phyloP scores from a whole-genome alignment of 805 yeast species.

The Torulaspora gathmanii region DNA sequence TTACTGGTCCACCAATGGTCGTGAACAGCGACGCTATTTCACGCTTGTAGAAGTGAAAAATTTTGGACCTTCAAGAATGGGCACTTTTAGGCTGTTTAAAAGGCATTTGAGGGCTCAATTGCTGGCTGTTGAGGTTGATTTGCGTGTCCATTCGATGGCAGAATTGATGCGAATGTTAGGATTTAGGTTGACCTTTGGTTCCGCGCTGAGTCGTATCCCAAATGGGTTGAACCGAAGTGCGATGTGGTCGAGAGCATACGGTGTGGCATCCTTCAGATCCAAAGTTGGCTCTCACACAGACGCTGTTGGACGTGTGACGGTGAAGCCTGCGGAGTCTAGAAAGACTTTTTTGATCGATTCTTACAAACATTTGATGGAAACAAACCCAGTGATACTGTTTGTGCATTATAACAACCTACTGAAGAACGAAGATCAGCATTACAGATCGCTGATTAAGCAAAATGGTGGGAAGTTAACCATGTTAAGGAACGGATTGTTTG shows the following conservation, averaged over 20 bases:
- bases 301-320: conserved; percentile 39
- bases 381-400: conserved; percentile 65
- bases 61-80: neutral
- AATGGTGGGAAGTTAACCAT: conserved; percentile 69
- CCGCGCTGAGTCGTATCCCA: neutral
- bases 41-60: conserved; percentile 1
- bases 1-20: neutral
- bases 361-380: conserved; percentile 66
- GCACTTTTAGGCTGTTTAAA: neutral
- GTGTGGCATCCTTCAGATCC: conserved; percentile 3
- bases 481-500: conserved; percentile 64
- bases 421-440: conserved; percentile 59
- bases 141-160: neutral
- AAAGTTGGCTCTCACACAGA: conserved; percentile 1
- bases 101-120: neutral
- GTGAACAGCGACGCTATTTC: conserved; percentile 2
- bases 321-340: conserved; percentile 65
- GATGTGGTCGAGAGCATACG: conserved; percentile 4
- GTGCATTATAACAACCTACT: conserved; percentile 80
- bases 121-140: neutral
- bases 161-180: conserved; percentile 1
- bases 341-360: conserved; percentile 82
- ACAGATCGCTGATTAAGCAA: conserved; percentile 56
- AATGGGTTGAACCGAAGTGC: too few relatives aligned
- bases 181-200: neutral